phyloP scores from a whole-genome alignment of 768 basidiomycete species.

The Phanerodontia chrysosporium region DNA sequence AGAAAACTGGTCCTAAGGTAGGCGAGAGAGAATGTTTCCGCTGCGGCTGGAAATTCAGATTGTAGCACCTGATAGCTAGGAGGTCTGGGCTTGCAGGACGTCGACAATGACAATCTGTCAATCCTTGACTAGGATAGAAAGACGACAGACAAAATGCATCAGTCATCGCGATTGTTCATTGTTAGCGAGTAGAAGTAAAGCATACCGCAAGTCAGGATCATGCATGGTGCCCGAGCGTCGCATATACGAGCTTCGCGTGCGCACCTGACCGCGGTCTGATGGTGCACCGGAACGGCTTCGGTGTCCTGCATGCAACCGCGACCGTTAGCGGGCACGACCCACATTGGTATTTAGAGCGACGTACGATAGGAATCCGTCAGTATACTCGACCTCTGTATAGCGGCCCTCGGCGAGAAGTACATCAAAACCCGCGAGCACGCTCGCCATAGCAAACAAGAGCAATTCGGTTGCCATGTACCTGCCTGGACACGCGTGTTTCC shows the following conservation, averaged over 20 bases:
- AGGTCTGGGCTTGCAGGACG: no score
- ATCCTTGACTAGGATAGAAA: no score
- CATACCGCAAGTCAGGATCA: background rate
- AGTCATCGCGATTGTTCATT: no score
- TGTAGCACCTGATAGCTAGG: no score
- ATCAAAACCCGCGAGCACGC: conserved; percentile 19
- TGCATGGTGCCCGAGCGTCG: background rate
- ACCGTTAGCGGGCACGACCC: background rate
- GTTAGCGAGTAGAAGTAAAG: no score
- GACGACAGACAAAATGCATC: no score
- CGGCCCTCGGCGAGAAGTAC: conserved; percentile 9
- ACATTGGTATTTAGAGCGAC: background rate
- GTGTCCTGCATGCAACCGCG: conserved; percentile 5
- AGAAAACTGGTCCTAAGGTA: no score
- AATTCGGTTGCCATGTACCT: conserved; percentile 18
- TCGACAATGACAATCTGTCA: no score
- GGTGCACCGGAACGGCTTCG: conserved; percentile 16
- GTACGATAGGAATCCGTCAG: conserved; percentile 9
- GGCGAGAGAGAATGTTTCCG: no score
- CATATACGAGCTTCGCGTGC: background rate
- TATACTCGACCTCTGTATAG: conserved; percentile 5
- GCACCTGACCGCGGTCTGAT: conserved; percentile 17
- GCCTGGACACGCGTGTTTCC: conserved; percentile 21
- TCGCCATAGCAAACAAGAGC: conserved; percentile 20
- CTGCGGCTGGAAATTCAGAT: no score